Evolutionary conservation across 2,329 filamentous ascomycete species (phyloP), one percentile per base, ranked within the genome.

Genomic region (Lojkania enalia): DNA sequence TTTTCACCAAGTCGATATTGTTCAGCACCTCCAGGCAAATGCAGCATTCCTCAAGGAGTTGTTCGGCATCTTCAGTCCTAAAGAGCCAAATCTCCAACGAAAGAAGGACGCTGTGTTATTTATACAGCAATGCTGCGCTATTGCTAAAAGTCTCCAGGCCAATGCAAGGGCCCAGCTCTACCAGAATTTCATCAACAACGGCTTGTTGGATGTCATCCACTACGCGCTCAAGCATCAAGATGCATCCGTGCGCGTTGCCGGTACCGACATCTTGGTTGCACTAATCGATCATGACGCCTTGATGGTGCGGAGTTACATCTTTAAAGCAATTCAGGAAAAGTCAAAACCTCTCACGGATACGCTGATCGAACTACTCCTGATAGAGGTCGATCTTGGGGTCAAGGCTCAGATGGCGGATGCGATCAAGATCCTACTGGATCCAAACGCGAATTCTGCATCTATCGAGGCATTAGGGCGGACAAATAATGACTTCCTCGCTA

Each of bases 1-100:
- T 75, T 99, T 95, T 78, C 94, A 97, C 73, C 94, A 99, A 74
- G 91, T 97, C 59, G 94, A 97, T 64, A 96, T 99, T 64, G 87
- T 99, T 38, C 88, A 92, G 63, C 89, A 97, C 71, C 78, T 99
- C n/a, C 91, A 96, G 69, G 79, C 78, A 19, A 96, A 96, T 60
- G 76, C 76, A 1, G 72, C 74, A 1, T 96, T 96, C 61, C 74
- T 97, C 20, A 85, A 84, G 55, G 89, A 96, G 51, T 79, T 97
- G 3, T 99, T 97, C 67, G 80, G 81, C 42, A 90, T 97, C 51
- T 96, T 97, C 63, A 81, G 79, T 15, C 75, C 83, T 0, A 76
- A 83, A 18, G 82, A 84, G 48, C 67, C 71, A 40, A 83, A 88
- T 38, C 75, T 81, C 40, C 83, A 83, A 62, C 84, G 87, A 48